Evolutionary conservation across 345 rosid species (phyloP), one percentile per base, ranked within the genome.

Genomic region (Reutealis trisperma): DNA sequence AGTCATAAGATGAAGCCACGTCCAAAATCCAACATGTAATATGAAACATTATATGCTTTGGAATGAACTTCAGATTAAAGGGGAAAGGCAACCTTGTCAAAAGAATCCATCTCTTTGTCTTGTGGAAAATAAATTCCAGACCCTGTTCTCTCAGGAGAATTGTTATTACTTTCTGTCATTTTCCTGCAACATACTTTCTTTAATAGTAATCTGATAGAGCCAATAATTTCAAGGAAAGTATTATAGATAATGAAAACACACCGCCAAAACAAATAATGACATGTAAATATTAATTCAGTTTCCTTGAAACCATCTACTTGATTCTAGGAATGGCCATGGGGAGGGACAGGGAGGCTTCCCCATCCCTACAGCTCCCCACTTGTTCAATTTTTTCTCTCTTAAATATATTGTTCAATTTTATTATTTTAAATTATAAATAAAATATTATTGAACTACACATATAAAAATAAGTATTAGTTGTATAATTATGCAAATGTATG

Each of bases 71-170:
- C 44, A 70, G 32, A 45, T 52, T 60, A 51, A 63, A 79, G 70
- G 72, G 62, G 63, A 52, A 11, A 59, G 11, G 9, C 65, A 76
- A 96, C 98, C 97, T 92, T 89, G 77, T 93, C 96, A 89, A 96
- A 90, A 78, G 95, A 88, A 83, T 83, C 90, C 21, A 84, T 82
- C 72, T 86, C 93, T 75, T 79, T 85, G 71, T 73, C 83, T 67
- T 77, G 72, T 49, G 82, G 71, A 16, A 70, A 67, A 75, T 73
- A 68, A 47, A 57, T 80, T 54, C 44, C 76, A 47, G 83, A 77
- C 75, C 78, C 85, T 73, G 82, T 80, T 82, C 82, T 76, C 83
- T 78, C 84, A 71, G 76, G n/a, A 76, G 77, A 77, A 67, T n/a
- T 67, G 24, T 55, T 67, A 76, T 71, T 77, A 42, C 75, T 83